Evolutionary conservation across 2,329 filamentous ascomycete genomes (phyloP), one percentile per base, ranked within the genome.

Genomic region (Alternaria ethzedia): DNA sequence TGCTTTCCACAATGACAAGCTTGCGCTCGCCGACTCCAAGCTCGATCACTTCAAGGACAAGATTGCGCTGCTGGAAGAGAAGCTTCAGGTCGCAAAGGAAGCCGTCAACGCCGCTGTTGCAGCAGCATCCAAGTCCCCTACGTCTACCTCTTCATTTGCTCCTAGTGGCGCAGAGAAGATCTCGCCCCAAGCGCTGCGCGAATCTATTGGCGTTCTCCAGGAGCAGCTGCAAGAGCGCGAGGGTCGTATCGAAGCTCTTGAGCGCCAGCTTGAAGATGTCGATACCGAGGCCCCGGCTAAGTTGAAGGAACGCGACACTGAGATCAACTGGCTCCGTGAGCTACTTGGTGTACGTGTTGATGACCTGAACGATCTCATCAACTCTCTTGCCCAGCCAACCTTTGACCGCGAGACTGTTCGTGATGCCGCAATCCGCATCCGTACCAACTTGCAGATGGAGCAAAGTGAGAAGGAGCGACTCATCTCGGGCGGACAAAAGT

Each of bases 361-460:
- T 56, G 96, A 99, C 78, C 86, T 99, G 5, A 91, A 95, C 70
- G 96, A 99, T 77, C 93, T 99, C 64, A 95, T 98, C 76, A 86
- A 86, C 54, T 90, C 91, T 6, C 85, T 98, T 26, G 90, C 91
- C 3, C 86, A 89, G 66, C 90, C 94, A 5, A 84, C 86, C 25
- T 96, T 92, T 77, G 90, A 98, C 78, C 88, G 89, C 61, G 89
- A 93, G 66, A 86, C 88, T 6, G 91, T 97, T 67, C 92, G 92
- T 72, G 94, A 98, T 77, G 94, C 94, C 6, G 92, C 93, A 36
- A 98, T 98, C 71, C 91, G 96, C 57, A 89, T 99, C 64, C 93
- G 93, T 78, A 93, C 96, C 13, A 97, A 97, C 75, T 85, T 99
- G 36, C 93, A 98, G 78, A 99, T 99, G 96, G 95, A 99, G 80